Percentiles rank a stretch among this genome's conserved stretches.
Conservation (phyloP, 1,284 basidiomycete genomes). For the Papiliotrema flavescens region DNA sequence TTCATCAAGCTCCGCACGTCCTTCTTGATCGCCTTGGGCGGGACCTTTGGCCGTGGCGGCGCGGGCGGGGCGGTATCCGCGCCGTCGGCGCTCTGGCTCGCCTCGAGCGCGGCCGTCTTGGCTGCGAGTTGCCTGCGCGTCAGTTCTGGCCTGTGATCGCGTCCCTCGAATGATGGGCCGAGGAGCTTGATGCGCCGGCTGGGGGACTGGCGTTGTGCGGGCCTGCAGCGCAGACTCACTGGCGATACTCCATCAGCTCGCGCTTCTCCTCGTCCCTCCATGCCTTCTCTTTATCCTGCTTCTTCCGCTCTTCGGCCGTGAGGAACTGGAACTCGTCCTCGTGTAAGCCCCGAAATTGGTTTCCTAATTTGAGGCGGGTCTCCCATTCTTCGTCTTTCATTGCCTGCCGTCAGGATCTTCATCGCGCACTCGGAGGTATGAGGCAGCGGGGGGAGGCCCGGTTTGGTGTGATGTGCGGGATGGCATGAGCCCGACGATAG, state of each 20-base stretch:
- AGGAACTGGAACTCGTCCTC: constrained; percentile 87
- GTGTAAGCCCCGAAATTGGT: constrained; percentile 85
- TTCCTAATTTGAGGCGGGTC: constrained; percentile 83
- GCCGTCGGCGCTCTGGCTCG: neutral
- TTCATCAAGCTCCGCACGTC: constrained; percentile 47
- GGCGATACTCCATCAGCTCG: constrained; percentile 64
- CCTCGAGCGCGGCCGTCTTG: constrained; percentile 15
- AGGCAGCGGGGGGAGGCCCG: neutral
- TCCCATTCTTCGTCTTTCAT: constrained; percentile 94
- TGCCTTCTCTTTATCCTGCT: constrained; percentile 66
- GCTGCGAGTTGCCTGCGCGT: constrained; percentile 34
- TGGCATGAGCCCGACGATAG: no score
- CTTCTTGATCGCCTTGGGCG: constrained; percentile 36
- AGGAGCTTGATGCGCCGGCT: no score
- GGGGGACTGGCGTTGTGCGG: no score
- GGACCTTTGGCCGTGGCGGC: constrained; percentile 13
- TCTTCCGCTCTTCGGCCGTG: constrained; percentile 71
- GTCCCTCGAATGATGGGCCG: no score
- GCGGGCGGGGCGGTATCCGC: constrained; percentile 1
- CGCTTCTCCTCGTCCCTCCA: constrained; percentile 63
- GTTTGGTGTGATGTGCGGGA: no score
- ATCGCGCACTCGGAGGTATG: neutral
- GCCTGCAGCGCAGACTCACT: no score
- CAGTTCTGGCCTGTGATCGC: no score
- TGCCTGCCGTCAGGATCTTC: constrained; percentile 52